These are phyloP conservation scores for Raffaelea albimanens DNA, from an alignment of 2,329 filamentous ascomycete species.

Conservation along the genomic window DNA sequence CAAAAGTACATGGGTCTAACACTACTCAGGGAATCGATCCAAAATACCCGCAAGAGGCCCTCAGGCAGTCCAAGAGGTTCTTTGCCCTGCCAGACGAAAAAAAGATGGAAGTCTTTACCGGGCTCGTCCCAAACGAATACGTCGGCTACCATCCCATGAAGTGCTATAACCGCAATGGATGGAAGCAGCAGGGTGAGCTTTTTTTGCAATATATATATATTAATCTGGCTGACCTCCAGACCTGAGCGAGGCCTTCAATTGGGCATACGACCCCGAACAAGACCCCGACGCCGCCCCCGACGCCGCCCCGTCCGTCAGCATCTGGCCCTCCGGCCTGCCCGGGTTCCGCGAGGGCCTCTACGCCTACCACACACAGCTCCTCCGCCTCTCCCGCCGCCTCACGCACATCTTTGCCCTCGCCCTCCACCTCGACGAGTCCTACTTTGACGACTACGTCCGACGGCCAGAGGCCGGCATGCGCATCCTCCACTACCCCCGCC, in stretches of 20 bases:
- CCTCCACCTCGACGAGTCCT: slow-evolving; percentile 11
- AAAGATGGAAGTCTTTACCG: background rate
- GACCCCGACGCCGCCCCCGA: background rate
- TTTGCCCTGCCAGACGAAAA: background rate
- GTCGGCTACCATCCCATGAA: background rate
- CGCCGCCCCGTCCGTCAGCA: background rate
- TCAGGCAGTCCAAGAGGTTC: background rate
- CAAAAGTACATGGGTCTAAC: background rate
- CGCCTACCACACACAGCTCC: slow-evolving; percentile 9
- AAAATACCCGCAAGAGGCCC: background rate
- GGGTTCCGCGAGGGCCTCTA: slow-evolving; percentile 9
- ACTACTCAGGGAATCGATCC: background rate
- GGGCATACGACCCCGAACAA: slow-evolving; percentile 8
- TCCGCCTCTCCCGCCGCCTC: slow-evolving; percentile 7
- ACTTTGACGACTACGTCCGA: slow-evolving; percentile 28
- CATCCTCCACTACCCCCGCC: slow-evolving; percentile 41
- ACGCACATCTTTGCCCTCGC: slow-evolving; percentile 11
- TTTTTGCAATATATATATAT: no score
- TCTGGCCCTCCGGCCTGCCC: slow-evolving; percentile 4
- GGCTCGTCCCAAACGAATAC: background rate
- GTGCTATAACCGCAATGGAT: background rate
- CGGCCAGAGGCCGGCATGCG: slow-evolving; percentile 36
- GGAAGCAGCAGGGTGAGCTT: background rate
- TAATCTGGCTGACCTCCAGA: no score
- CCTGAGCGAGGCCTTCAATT: slow-evolving; percentile 11